A percentile compares a stretch with the other conserved stretches of the same genome.
These are phyloP conservation scores for Salix purpurea DNA, from an alignment of 345 rosid species.

Conservation along the genomic window DNA sequence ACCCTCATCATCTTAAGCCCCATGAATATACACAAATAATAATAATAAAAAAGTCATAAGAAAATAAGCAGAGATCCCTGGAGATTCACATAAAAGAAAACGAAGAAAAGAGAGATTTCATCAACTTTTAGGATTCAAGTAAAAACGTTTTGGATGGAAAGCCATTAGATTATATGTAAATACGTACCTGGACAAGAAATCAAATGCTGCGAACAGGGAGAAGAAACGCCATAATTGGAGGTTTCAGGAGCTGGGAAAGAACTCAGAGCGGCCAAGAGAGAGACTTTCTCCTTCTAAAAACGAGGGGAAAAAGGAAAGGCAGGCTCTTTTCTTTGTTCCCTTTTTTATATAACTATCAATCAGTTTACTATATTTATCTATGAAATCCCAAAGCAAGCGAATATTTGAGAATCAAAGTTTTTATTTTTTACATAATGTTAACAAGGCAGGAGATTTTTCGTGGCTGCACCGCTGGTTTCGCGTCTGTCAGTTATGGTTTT, in stretches of 20 bases:
- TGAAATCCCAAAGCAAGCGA: conserved; percentile 10
- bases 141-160: not conserved
- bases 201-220: not conserved
- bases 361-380: not conserved
- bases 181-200: conserved; percentile 2
- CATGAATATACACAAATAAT: not conserved
- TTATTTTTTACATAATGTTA: too few species aligned
- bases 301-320: not conserved
- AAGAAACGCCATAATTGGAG: conserved; percentile 12
- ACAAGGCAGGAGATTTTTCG: conserved; percentile 14
- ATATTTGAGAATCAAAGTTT: not conserved
- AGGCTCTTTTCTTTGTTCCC: not conserved
- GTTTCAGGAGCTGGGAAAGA: conserved; percentile 13
- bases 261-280: not conserved
- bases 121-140: not conserved
- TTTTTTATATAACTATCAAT: too few species aligned
- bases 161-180: not conserved
- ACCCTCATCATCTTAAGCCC: not conserved
- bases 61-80: not conserved
- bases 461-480: conserved; percentile 37
- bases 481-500: not conserved
- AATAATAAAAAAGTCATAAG: too few species aligned
- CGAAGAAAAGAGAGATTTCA: not conserved
- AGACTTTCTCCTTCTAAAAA: not conserved
- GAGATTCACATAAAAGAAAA: too few species aligned